Percentiles rank a stretch among this genome's conserved stretches.
Evolutionary conservation across 2,329 filamentous ascomycete genomes (phyloP).

Genomic region (Talaromyces sp.): DNA sequence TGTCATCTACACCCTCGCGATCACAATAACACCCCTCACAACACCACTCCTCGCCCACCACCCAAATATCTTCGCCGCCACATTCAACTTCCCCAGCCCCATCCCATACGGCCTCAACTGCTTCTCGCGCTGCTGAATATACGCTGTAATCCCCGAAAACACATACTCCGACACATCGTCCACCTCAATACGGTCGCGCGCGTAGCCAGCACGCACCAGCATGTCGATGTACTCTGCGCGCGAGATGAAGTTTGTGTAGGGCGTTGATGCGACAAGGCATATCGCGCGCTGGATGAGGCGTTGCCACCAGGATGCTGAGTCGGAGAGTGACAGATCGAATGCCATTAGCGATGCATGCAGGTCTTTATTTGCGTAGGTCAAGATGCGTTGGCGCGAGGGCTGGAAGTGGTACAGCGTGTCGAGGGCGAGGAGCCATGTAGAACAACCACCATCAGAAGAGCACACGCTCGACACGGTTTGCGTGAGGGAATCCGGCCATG

Average conservation of each 20-base stretch:
- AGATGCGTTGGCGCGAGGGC: constrained; percentile 46
- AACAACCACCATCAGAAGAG: not conserved
- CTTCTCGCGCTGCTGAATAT: constrained; percentile 31
- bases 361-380: constrained; percentile 34
- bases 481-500: constrained; percentile 33
- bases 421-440: constrained; percentile 49
- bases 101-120: constrained; percentile 30
- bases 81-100: constrained; percentile 29
- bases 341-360: constrained; percentile 49
- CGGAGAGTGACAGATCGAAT: constrained; percentile 46
- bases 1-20: constrained; percentile 20
- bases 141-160: constrained; percentile 45
- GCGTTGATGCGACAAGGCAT: constrained; percentile 45
- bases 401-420: constrained; percentile 54
- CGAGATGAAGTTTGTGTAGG: constrained; percentile 45
- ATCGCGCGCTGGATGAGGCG: constrained; percentile 35
- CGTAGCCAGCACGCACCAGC: constrained; percentile 47
- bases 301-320: constrained; percentile 19
- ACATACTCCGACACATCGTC: constrained; percentile 50
- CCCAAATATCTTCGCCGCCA: constrained; percentile 28
- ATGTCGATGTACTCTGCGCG: constrained; percentile 40
- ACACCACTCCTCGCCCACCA: constrained; percentile 37
- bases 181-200: constrained; percentile 34
- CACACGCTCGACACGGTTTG: constrained; percentile 7
- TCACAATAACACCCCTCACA: constrained; percentile 35